Conservation (phyloP, 2,329 filamentous ascomycete species). For the Epicoccum sorghinum region DNA sequence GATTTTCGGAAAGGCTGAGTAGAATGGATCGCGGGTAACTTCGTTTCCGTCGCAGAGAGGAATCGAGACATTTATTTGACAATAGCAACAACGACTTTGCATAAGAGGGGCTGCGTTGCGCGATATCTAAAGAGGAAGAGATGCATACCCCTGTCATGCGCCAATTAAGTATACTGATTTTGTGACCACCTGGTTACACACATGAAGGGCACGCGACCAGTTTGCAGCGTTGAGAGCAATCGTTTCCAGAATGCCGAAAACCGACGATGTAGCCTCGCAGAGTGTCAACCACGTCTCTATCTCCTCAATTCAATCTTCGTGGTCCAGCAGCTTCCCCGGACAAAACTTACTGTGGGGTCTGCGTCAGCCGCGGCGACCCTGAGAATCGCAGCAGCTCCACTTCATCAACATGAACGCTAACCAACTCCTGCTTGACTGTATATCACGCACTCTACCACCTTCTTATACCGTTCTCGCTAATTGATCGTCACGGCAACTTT, state of each 20-base stretch:
- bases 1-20: conserved; percentile 59
- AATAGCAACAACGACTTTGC: background rate
- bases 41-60: background rate
- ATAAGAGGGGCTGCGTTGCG: background rate
- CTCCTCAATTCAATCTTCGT: background rate
- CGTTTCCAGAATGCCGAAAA: background rate
- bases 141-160: background rate
- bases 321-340: conserved; percentile 5
- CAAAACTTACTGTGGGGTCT: background rate
- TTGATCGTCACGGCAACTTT: background rate
- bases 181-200: background rate
- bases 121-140: background rate
- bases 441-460: conserved; percentile 2
- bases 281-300: background rate
- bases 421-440: background rate
- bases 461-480: background rate
- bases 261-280: background rate
- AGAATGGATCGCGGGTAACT: background rate
- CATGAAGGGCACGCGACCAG: conserved; percentile 1
- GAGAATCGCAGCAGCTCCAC: conserved; percentile 3
- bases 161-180: background rate
- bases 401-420: conserved; percentile 14
- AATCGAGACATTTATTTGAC: background rate
- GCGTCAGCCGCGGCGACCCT: conserved; percentile 3
- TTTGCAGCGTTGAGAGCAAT: background rate